Evolutionary conservation across 805 yeast genomes (phyloP).

Genomic region (Saccharomycopsis sp.): DNA sequence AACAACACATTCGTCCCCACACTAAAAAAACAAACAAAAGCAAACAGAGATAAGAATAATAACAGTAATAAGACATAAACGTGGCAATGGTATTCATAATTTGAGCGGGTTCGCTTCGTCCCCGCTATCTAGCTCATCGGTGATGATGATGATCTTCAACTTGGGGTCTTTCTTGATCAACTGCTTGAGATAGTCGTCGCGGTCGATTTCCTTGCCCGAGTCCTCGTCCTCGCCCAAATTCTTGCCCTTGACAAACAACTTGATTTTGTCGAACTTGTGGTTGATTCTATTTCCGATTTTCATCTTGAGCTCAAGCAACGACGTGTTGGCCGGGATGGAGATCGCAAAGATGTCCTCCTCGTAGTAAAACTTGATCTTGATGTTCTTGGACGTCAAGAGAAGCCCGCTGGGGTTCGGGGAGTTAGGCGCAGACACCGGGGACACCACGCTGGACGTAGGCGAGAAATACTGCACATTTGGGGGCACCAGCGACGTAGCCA

Average conservation of each 20-base stretch:
- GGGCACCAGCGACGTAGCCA: not conserved
- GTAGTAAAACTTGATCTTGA: constrained; percentile 68
- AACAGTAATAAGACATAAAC: not conserved
- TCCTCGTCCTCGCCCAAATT: constrained; percentile 31
- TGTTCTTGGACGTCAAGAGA: constrained; percentile 27
- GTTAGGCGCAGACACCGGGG: constrained; percentile 23
- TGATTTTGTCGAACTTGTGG: constrained; percentile 27
- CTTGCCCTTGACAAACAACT: constrained; percentile 31
- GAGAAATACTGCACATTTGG: constrained; percentile 10
- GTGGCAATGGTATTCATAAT: not conserved
- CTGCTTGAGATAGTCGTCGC: constrained; percentile 16
- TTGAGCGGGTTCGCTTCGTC: constrained; percentile 27
- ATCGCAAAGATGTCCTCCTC: constrained; percentile 79
- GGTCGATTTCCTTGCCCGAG: constrained; percentile 25
- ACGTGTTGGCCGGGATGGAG: constrained; percentile 42
- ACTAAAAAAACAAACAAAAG: constrained; percentile 27
- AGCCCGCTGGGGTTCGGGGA: constrained; percentile 10
- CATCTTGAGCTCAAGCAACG: constrained; percentile 41
- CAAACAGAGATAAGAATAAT: constrained; percentile 5
- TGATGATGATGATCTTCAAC: constrained; percentile 32
- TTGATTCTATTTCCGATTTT: constrained; percentile 49
- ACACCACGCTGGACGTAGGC: constrained; percentile 25
- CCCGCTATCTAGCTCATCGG: constrained; percentile 28
- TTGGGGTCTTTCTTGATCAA: constrained; percentile 22
- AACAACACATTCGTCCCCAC: not conserved